These are phyloP conservation scores for Gonium pectorale DNA, from an alignment of 139 green algal species.

Conservation along the genomic window DNA sequence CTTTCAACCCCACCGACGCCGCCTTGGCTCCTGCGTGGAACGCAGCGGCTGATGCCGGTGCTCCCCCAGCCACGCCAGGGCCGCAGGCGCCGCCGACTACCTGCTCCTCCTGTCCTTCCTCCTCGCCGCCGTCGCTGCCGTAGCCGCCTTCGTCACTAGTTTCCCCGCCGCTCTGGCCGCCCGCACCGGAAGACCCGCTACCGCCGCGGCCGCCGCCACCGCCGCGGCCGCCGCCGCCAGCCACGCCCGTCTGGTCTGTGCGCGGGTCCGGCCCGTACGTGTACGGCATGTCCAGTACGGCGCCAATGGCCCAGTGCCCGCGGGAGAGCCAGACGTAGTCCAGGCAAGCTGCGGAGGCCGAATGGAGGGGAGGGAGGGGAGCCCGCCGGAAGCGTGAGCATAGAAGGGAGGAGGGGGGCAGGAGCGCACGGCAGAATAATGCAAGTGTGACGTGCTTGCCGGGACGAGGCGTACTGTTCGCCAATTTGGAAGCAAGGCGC, in stretches of 20 bases:
- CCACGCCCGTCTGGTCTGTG: neutral
- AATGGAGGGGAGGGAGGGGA: too few species aligned
- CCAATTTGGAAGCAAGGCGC: neutral
- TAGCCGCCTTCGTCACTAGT: too few species aligned
- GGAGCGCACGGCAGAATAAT: neutral
- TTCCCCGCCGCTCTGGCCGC: too few species aligned
- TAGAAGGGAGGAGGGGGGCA: neutral
- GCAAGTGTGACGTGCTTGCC: neutral
- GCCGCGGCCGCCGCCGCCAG: neutral
- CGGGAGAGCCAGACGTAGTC: constrained; percentile 29
- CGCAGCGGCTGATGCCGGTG: too few species aligned
- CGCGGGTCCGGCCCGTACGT: constrained; percentile 23
- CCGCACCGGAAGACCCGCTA: too few species aligned
- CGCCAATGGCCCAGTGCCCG: constrained; percentile 14
- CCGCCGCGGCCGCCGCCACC: neutral
- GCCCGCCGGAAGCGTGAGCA: neutral
- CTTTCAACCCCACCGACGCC: neutral
- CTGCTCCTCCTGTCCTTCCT: too few species aligned
- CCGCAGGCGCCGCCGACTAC: too few species aligned
- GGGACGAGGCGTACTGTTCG: neutral
- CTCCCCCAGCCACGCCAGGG: too few species aligned
- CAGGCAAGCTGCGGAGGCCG: constrained; percentile 8
- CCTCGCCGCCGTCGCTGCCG: too few species aligned
- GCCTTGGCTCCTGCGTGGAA: too few species aligned
- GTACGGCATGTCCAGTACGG: constrained; percentile 34